Evolutionary conservation across 441 rosid species (phyloP).

Genomic region (Populus hybrid): DNA sequence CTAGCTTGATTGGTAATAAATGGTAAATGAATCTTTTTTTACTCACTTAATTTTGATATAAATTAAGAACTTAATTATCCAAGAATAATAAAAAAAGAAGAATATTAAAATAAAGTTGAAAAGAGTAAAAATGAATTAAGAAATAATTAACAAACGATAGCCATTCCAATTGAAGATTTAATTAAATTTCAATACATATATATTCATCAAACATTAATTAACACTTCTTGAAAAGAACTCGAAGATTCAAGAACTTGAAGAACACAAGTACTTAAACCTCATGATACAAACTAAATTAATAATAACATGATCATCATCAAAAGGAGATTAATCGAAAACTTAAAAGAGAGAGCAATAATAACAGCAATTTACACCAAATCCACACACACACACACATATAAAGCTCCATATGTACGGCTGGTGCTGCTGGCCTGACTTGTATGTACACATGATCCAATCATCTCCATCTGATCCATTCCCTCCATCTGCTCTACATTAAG

Average conservation of each 20-base stretch:
- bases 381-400: no score
- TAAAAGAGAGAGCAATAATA: not conserved
- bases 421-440: conserved; percentile 80
- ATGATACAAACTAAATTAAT: not conserved
- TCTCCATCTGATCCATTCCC: conserved; percentile 15
- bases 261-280: not conserved
- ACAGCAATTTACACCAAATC: no score
- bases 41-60: not conserved
- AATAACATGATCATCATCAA: not conserved
- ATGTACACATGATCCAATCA: conserved; percentile 41
- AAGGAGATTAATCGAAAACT: not conserved
- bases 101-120: not conserved
- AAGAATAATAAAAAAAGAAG: not conserved
- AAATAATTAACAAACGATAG: not conserved
- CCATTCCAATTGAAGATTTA: not conserved
- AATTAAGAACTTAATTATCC: not conserved
- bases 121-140: not conserved
- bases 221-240: not conserved
- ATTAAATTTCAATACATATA: not conserved
- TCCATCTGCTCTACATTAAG: conserved; percentile 39
- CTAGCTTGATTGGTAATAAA: not conserved
- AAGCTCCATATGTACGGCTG: conserved; percentile 37
- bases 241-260: not conserved
- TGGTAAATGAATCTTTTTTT: not conserved
- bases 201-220: not conserved